Conservation (phyloP, 2,329 filamentous ascomycete genomes). For the Cladosporium sp. region DNA sequence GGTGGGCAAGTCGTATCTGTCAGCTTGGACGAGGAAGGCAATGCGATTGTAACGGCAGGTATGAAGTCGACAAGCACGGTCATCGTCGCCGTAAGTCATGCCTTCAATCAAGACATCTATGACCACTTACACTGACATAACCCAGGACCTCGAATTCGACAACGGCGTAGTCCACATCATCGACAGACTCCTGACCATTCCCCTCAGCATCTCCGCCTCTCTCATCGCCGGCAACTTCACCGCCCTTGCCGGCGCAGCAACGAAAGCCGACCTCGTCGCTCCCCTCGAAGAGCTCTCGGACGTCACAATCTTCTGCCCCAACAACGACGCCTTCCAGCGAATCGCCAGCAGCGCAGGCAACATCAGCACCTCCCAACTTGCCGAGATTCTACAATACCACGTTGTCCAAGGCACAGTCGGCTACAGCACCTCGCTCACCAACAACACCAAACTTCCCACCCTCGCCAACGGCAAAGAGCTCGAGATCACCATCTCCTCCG, state of each 20-base stretch:
- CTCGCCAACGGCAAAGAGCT: conserved; percentile 34
- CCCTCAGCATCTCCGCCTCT: conserved; percentile 24
- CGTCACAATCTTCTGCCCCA: conserved; percentile 61
- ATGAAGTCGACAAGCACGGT: conserved; percentile 39
- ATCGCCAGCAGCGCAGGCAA: conserved; percentile 50
- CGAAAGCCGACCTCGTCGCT: conserved; percentile 28
- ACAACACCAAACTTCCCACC: conserved; percentile 34
- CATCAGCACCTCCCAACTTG: conserved; percentile 6
- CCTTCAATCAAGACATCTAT: background rate
- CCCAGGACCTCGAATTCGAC: conserved; percentile 19
- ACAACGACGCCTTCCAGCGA: conserved; percentile 53
- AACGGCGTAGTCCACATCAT: conserved; percentile 45
- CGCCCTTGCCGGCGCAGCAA: conserved; percentile 22
- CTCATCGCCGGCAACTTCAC: conserved; percentile 26
- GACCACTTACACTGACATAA: background rate
- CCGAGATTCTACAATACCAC: conserved; percentile 59
- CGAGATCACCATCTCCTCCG: conserved; percentile 35
- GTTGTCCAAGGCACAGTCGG: conserved; percentile 53
- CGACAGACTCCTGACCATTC: conserved; percentile 41
- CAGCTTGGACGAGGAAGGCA: conserved; percentile 9
- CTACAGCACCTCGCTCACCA: conserved; percentile 45
- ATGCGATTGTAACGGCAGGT: conserved; percentile 50
- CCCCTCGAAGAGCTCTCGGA: conserved; percentile 40
- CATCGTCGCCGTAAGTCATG: conserved; percentile 43
- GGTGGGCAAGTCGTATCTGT: conserved; percentile 54